Evolutionary conservation across 2,329 filamentous ascomycete species (phyloP).

Genomic region (Fonsecaea pugnacius): DNA sequence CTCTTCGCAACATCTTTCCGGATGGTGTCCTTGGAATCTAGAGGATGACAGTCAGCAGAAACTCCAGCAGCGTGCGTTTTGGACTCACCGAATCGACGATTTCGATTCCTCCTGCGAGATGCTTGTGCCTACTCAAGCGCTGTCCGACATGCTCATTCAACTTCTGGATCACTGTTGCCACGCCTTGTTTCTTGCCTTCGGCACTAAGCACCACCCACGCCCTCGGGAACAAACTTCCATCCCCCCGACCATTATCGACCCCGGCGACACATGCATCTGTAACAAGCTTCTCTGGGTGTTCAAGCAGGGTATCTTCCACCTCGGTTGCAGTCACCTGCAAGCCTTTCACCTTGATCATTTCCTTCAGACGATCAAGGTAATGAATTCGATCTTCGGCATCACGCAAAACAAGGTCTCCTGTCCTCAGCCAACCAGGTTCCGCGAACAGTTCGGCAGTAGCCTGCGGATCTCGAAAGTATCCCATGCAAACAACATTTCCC

Average conservation of each 20-base stretch:
- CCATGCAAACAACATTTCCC: background rate
- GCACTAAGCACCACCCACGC: background rate
- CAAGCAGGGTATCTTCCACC: conserved; percentile 50
- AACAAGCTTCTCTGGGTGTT: conserved; percentile 36
- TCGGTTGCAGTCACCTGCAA: conserved; percentile 56
- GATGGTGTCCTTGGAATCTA: conserved; percentile 1
- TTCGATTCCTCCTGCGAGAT: background rate
- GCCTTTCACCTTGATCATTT: conserved; percentile 37
- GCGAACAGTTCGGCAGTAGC: conserved; percentile 8
- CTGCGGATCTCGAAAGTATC: background rate
- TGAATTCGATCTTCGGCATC: conserved; percentile 5
- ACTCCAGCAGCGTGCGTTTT: background rate
- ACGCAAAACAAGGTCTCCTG: conserved; percentile 1
- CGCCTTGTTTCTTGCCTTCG: background rate
- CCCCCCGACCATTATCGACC: background rate
- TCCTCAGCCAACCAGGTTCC: background rate
- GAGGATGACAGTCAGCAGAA: background rate
- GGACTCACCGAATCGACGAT: background rate
- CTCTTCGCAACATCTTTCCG: conserved; percentile 1
- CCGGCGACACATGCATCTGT: background rate
- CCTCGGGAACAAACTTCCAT: background rate
- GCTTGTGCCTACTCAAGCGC: background rate
- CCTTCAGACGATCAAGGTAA: conserved; percentile 10
- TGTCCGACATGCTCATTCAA: conserved; percentile 1
- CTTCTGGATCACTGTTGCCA: background rate